phyloP scores from a whole-genome alignment of 768 basidiomycete genomes.

The Cubamyces sp. region DNA sequence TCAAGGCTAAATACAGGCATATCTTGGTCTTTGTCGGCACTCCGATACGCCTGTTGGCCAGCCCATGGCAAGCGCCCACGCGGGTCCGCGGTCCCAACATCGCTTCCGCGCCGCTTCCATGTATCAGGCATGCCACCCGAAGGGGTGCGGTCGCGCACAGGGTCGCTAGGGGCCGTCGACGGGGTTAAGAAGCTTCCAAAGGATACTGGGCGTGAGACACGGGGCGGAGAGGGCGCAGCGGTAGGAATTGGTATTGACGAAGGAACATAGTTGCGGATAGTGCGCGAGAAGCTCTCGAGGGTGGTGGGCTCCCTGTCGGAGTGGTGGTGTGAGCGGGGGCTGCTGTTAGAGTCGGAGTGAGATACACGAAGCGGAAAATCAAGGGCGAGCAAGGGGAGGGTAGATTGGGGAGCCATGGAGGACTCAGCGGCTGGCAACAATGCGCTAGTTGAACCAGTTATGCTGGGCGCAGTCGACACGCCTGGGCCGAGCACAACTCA shows the following conservation, averaged over 20 bases:
- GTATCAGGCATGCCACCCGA: constrained; percentile 7
- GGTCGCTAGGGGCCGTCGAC: constrained; percentile 20
- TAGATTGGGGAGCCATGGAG: background rate
- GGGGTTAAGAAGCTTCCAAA: constrained; percentile 49
- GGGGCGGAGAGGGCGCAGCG: constrained; percentile 51
- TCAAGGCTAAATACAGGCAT: constrained; percentile 33
- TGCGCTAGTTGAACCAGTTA: background rate
- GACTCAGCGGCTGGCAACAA: background rate
- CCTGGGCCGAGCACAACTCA: background rate
- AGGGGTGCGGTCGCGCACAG: background rate
- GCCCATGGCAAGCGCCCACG: background rate
- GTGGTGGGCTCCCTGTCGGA: constrained; percentile 49
- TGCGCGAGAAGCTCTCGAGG: constrained; percentile 55
- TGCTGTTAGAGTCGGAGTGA: constrained; percentile 3
- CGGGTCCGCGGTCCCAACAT: constrained; percentile 11
- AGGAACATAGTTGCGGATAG: constrained; percentile 58
- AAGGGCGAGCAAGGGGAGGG: background rate
- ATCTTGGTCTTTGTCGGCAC: constrained; percentile 12
- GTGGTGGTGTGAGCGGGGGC: constrained; percentile 2
- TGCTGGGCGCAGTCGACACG: constrained; percentile 1
- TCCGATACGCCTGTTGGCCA: background rate
- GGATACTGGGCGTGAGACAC: constrained; percentile 52
- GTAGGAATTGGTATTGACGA: constrained; percentile 53
- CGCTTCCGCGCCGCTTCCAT: constrained; percentile 28
- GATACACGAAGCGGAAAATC: background rate